Percentiles rank a stretch among this genome's conserved stretches.
Conservation (phyloP, 345 rosid genomes). For the Rhizophora mangle region DNA sequence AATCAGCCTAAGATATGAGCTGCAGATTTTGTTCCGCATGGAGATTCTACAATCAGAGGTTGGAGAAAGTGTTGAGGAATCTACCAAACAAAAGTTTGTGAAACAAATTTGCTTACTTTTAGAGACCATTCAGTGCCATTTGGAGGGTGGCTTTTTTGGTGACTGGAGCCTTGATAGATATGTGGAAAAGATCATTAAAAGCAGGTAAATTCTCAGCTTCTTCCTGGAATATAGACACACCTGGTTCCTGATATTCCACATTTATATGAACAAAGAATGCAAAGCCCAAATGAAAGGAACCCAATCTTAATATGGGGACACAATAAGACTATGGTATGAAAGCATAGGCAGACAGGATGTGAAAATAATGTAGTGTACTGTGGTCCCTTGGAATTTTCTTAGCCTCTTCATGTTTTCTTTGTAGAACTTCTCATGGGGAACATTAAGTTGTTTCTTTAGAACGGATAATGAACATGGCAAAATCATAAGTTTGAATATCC, state of each 20-base stretch:
- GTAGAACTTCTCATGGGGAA: background rate
- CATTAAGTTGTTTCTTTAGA: background rate
- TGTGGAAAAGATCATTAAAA: slow-evolving; percentile 62
- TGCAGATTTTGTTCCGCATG: slow-evolving; percentile 91
- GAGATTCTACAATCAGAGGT: slow-evolving; percentile 76
- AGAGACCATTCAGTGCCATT: slow-evolving; percentile 72
- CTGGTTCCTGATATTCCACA: background rate
- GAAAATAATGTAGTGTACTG: background rate
- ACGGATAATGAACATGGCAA: background rate
- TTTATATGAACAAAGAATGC: too few relatives aligned
- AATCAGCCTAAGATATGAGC: slow-evolving; percentile 63
- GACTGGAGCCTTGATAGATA: slow-evolving; percentile 90
- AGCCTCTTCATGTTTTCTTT: too few relatives aligned
- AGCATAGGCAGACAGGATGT: background rate
- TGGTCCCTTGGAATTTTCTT: too few relatives aligned
- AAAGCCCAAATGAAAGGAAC: too few relatives aligned
- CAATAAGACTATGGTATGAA: background rate
- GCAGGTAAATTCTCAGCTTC: slow-evolving; percentile 43
- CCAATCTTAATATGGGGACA: too few relatives aligned
- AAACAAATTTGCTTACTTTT: slow-evolving; percentile 73
- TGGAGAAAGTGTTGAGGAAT: slow-evolving; percentile 44
- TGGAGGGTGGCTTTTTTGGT: slow-evolving; percentile 85
- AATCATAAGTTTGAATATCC: slow-evolving; percentile 14
- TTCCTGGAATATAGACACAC: background rate
- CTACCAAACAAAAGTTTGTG: slow-evolving; percentile 61